A percentile compares a stretch with the other conserved stretches of the same genome.
Evolutionary conservation across 805 yeast genomes (phyloP).

Genomic region (Starmerella stigmatis): DNA sequence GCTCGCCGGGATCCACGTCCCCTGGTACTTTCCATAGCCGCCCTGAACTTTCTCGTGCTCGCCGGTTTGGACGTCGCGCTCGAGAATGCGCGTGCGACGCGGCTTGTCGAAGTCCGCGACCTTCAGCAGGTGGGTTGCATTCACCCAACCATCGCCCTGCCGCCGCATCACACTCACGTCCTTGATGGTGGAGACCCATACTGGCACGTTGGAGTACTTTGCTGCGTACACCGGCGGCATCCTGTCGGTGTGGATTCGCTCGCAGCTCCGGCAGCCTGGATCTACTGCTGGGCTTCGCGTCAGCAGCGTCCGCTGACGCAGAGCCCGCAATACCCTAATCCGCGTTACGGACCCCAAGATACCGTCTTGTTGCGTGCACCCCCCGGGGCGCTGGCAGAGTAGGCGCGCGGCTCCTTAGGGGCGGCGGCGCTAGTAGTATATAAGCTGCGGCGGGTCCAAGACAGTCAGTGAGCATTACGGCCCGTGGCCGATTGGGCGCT

Average conservation of each 20-base stretch:
- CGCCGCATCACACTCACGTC: constrained; percentile 83
- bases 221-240: constrained; percentile 33
- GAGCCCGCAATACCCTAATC: constrained; percentile 5
- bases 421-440: too few relatives aligned
- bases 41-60: constrained; percentile 91
- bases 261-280: background rate
- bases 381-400: too few relatives aligned
- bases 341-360: too few relatives aligned
- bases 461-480: too few relatives aligned
- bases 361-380: too few relatives aligned
- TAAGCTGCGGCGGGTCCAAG: too few relatives aligned
- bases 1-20: constrained; percentile 87
- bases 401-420: too few relatives aligned
- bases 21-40: constrained; percentile 94
- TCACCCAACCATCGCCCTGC: constrained; percentile 86
- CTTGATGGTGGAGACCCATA: constrained; percentile 45
- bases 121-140: constrained; percentile 90
- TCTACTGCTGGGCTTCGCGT: background rate
- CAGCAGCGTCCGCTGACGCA: constrained; percentile 6
- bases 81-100: constrained; percentile 81
- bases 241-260: background rate
- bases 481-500: too few relatives aligned
- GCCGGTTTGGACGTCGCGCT: constrained; percentile 85
- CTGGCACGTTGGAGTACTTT: constrained; percentile 38
- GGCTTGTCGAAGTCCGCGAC: constrained; percentile 93